Conservation (phyloP, 768 basidiomycete species). For the Lentinula raphanica region DNA sequence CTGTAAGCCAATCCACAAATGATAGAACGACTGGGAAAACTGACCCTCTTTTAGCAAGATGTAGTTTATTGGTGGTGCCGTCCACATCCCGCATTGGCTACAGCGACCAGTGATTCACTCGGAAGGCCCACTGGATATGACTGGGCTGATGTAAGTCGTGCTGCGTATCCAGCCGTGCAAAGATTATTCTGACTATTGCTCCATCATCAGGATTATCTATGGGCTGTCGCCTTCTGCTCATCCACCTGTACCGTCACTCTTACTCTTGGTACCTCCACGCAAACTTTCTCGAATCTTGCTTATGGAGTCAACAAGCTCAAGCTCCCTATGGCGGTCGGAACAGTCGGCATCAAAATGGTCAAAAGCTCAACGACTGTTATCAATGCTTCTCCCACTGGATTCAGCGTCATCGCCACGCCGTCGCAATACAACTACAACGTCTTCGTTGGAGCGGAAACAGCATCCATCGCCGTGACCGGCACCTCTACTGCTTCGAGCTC, state of each 20-base stretch:
- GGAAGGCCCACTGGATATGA: slow-evolving; percentile 45
- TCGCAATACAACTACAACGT: slow-evolving; percentile 58
- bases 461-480: neutral
- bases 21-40: neutral
- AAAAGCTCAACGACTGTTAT: slow-evolving; percentile 47
- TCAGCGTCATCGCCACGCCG: slow-evolving; percentile 27
- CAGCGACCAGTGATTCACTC: slow-evolving; percentile 36
- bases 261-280: slow-evolving; percentile 33
- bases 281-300: slow-evolving; percentile 34
- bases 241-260: slow-evolving; percentile 49
- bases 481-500: neutral
- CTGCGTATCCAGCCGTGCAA: neutral
- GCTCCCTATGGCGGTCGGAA: slow-evolving; percentile 37
- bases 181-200: neutral
- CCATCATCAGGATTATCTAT: slow-evolving; percentile 48
- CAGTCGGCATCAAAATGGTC: slow-evolving; percentile 10
- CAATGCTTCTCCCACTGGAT: slow-evolving; percentile 41
- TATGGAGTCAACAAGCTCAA: slow-evolving; percentile 60
- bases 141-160: slow-evolving; percentile 42
- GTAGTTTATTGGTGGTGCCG: slow-evolving; percentile 57
- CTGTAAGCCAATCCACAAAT: slow-evolving; percentile 33
- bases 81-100: slow-evolving; percentile 52
- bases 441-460: slow-evolving; percentile 40
- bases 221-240: slow-evolving; percentile 59
- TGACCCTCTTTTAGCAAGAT: slow-evolving; percentile 27